Evolutionary conservation across 2,329 filamentous ascomycete genomes (phyloP), one percentile per base, ranked within the genome.

Genomic region (Diaporthe humulicola): DNA sequence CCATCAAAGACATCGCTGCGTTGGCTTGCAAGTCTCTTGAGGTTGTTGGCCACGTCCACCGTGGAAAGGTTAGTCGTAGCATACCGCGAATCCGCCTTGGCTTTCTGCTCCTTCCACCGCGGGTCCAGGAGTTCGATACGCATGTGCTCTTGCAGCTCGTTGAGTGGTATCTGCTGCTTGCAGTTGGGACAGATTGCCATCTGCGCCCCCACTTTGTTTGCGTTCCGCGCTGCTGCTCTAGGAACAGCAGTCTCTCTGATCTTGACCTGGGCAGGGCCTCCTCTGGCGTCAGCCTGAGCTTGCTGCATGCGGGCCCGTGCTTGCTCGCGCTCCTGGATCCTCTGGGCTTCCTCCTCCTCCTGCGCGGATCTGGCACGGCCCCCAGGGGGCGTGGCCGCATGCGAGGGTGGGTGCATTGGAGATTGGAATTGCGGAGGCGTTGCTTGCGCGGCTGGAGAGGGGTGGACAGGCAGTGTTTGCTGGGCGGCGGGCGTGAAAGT

Each of bases 211-310:
- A 90, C 88, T 81, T 90, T 92, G 81, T 91, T 93, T 61, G 93
- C 92, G 38, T 91, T 89, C 81, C 93, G 90, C 73, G 93, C 92
- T 57, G 94, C 93, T 3, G 95, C 95, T 69, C 95, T 92, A 0
- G 96, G 96, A 25, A 98, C 93, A 82, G 98, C 98, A 84, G 98
- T 96, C 82, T 94, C 94, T 81, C 95, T 93, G 82, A 98, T 98
- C 83, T 96, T 96, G 91, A 98, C 96, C 0, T 93, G 90, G 42
- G 88, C 89, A 57, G 90, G 87, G 64, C 90, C 90, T 48, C 91
- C 91, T 80, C 93, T 93, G 10, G 94, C 93, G 74, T 95, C 93
- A n/a, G 93, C 91, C 81, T 95, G 93, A 14, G 94, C 93, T 78
- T 94, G 93, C 76, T 95, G 93, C 80, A 93, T 91, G 74, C 93